Percentiles rank a stretch among this genome's conserved stretches.
phyloP scores from a whole-genome alignment of 1,284 basidiomycete species.

The Cystobasidium pallidum region DNA sequence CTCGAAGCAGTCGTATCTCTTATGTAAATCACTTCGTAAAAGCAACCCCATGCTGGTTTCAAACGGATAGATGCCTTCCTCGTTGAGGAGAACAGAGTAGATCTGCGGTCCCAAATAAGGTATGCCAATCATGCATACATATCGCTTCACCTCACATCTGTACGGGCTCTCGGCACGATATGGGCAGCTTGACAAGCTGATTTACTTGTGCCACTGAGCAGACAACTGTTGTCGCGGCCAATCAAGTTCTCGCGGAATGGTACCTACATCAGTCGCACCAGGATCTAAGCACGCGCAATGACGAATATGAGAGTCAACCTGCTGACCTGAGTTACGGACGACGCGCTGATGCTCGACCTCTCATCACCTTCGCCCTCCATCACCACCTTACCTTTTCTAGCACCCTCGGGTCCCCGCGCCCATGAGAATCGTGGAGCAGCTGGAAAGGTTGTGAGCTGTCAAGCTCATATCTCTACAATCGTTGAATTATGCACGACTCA shows the following conservation, averaged over 20 bases:
- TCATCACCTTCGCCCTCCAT: slow-evolving; percentile 6
- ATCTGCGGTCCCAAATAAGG: slow-evolving; percentile 3
- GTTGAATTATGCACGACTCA: neutral
- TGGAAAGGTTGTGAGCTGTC: neutral
- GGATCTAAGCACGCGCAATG: neutral
- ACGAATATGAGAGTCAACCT: neutral
- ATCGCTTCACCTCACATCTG: slow-evolving; percentile 8
- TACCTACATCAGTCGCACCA: neutral
- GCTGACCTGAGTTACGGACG: neutral
- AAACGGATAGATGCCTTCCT: neutral
- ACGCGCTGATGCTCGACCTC: neutral
- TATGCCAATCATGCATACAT: slow-evolving; percentile 9
- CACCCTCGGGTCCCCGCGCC: neutral
- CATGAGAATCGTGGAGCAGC: neutral
- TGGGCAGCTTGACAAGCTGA: neutral
- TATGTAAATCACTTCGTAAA: slow-evolving; percentile 3
- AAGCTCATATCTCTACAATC: neutral
- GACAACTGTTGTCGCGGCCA: slow-evolving; percentile 3
- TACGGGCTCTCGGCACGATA: slow-evolving; percentile 12
- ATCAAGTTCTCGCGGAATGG: neutral
- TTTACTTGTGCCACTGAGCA: neutral
- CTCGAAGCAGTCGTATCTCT: slow-evolving; percentile 11
- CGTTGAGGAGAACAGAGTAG: neutral
- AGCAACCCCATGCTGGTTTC: slow-evolving; percentile 12
- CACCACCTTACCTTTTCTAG: neutral